These are phyloP conservation scores for Hymenoscyphus fructigenus DNA, from an alignment of 2,329 filamentous ascomycete species.

Conservation along the genomic window DNA sequence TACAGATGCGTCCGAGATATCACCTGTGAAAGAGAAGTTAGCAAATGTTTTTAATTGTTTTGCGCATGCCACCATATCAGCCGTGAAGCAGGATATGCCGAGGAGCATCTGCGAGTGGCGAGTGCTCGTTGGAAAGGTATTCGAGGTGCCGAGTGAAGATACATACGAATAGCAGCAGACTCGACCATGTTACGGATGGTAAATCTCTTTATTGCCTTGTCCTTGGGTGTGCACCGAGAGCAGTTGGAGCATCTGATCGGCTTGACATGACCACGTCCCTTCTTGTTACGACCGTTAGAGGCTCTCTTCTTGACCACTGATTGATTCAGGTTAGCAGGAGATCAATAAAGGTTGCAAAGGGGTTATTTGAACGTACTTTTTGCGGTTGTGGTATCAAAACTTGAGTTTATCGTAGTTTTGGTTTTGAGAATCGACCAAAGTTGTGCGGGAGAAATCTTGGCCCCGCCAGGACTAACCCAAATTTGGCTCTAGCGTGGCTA, in stretches of 20 bases:
- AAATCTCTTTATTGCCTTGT: conserved; percentile 99
- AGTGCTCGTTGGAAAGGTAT: neutral
- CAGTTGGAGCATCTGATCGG: conserved; percentile 93
- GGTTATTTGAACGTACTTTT: conserved; percentile 22
- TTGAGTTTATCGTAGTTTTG: too few relatives aligned
- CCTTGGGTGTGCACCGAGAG: conserved; percentile 73
- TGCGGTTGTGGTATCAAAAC: neutral
- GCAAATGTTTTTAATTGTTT: neutral
- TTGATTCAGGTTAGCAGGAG: too few relatives aligned
- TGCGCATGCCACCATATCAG: neutral
- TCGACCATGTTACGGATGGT: conserved; percentile 99
- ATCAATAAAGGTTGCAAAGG: too few relatives aligned
- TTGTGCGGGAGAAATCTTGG: too few relatives aligned
- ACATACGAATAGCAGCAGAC: conserved; percentile 98
- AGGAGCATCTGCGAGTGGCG: neutral
- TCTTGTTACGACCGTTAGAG: conserved; percentile 95
- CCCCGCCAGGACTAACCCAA: too few relatives aligned
- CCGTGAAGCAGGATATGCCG: neutral
- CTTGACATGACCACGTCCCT: conserved; percentile 99
- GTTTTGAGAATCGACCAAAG: too few relatives aligned
- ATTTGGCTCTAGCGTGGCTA: too few relatives aligned
- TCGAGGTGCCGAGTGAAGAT: conserved; percentile 20
- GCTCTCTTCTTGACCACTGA: conserved; percentile 69
- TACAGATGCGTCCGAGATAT: conserved; percentile 99
- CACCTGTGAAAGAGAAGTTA: conserved; percentile 60